Conservation (phyloP, 805 yeast genomes). For the Starmerella apicola region DNA sequence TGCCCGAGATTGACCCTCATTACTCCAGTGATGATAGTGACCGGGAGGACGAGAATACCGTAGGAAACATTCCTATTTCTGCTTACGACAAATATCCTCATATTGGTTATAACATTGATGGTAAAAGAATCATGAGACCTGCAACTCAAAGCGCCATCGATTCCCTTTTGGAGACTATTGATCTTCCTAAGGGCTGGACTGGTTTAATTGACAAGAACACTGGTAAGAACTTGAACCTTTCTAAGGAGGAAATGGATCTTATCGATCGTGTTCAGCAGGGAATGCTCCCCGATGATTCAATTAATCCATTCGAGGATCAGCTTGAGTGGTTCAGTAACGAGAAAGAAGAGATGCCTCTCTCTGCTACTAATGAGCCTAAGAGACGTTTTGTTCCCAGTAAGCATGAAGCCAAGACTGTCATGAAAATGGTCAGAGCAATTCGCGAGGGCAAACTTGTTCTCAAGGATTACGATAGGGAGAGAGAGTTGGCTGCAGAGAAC, state of each 20-base stretch:
- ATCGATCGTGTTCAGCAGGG: constrained; percentile 76
- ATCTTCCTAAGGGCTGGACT: constrained; percentile 97
- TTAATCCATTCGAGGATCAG: constrained; percentile 85
- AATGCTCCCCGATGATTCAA: constrained; percentile 64
- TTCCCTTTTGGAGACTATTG: constrained; percentile 76
- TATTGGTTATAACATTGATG: constrained; percentile 91
- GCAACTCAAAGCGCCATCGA: constrained; percentile 94
- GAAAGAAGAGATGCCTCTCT: constrained; percentile 71
- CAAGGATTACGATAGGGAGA: constrained; percentile 44
- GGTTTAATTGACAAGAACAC: constrained; percentile 85
- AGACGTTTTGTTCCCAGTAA: constrained; percentile 93
- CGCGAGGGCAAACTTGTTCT: constrained; percentile 91
- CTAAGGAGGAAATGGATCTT: constrained; percentile 78
- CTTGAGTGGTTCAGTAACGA: constrained; percentile 89
- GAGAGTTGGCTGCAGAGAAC: constrained; percentile 28
- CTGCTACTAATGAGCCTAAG: constrained; percentile 94
- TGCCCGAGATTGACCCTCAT: constrained; percentile 87
- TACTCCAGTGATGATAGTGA: constrained; percentile 93
- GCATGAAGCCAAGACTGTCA: constrained; percentile 88
- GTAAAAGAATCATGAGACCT: constrained; percentile 97
- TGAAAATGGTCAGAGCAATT: constrained; percentile 93
- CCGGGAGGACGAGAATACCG: constrained; percentile 65
- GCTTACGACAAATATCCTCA: constrained; percentile 97
- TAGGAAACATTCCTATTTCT: constrained; percentile 84
- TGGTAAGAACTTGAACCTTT: constrained; percentile 70